These are phyloP conservation scores for Skeletonema menzelii DNA, from an alignment of 108 stramenopile species.

Conservation along the genomic window DNA sequence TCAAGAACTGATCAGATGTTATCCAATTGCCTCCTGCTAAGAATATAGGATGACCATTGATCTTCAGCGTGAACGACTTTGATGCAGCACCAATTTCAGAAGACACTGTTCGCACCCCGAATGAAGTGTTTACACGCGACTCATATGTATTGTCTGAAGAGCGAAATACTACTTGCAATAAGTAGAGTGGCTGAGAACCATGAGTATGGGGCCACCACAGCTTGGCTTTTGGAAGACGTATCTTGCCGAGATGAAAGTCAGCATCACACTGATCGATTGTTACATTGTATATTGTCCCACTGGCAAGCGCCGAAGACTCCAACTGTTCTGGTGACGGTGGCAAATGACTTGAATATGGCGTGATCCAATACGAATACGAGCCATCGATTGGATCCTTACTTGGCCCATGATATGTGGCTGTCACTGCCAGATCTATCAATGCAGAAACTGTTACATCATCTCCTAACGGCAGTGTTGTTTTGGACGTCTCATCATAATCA, in stretches of 20 bases:
- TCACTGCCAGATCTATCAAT: conserved; percentile 23
- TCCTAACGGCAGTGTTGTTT: conserved; percentile 20
- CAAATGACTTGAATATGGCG: background rate
- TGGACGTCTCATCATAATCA: background rate
- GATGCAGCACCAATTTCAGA: conserved; percentile 31
- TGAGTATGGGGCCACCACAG: conserved; percentile 58
- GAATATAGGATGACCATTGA: conserved; percentile 56
- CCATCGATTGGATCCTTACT: conserved; percentile 1
- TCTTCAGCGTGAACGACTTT: conserved; percentile 28
- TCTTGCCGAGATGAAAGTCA: conserved; percentile 4
- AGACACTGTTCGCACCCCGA: conserved; percentile 49
- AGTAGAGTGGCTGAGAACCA: conserved; percentile 34
- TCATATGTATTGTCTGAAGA: conserved; percentile 13
- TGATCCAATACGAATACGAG: conserved; percentile 13
- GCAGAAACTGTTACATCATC: conserved; percentile 31
- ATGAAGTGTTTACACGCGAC: conserved; percentile 9
- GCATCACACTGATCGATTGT: conserved; percentile 6
- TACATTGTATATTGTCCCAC: conserved; percentile 24
- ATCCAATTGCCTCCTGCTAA: conserved; percentile 66
- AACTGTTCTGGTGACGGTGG: background rate
- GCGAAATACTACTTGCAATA: conserved; percentile 14
- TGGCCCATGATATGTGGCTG: conserved; percentile 14
- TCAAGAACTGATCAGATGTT: conserved; percentile 49
- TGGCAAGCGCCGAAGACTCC: conserved; percentile 4
- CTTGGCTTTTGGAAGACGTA: conserved; percentile 21